A percentile compares a stretch with the other conserved stretches of the same genome.
Evolutionary conservation across 768 basidiomycete species (phyloP).

Genomic region (Termitomyces sp.): DNA sequence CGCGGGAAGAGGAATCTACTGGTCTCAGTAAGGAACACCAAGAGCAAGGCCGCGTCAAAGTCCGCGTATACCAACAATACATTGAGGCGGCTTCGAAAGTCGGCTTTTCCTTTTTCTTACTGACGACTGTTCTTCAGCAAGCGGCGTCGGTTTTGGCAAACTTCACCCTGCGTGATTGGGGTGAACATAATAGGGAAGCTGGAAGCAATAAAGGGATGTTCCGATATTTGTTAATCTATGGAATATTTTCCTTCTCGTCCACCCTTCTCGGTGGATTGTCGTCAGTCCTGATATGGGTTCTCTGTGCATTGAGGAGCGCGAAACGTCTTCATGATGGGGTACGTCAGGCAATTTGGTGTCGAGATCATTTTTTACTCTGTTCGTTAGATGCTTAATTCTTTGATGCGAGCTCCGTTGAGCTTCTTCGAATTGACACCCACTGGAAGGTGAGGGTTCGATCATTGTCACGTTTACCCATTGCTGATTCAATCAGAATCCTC

Average conservation of each 20-base stretch:
- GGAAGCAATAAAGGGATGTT: slow-evolving; percentile 55
- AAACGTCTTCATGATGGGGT: slow-evolving; percentile 74
- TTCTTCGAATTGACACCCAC: slow-evolving; percentile 91
- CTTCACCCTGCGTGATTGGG: slow-evolving; percentile 74
- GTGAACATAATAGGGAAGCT: slow-evolving; percentile 63
- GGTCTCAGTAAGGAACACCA: slow-evolving; percentile 64
- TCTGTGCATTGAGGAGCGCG: slow-evolving; percentile 71
- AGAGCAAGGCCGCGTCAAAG: slow-evolving; percentile 79
- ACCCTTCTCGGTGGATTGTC: slow-evolving; percentile 48
- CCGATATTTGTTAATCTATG: slow-evolving; percentile 61
- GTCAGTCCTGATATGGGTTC: slow-evolving; percentile 69
- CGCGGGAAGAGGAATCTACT: slow-evolving; percentile 32
- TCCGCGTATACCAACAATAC: slow-evolving; percentile 70
- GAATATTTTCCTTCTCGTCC: slow-evolving; percentile 57
- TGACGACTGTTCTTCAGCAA: slow-evolving; percentile 53
- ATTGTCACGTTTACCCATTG: background rate
- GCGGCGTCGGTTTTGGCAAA: slow-evolving; percentile 54
- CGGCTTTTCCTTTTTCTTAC: slow-evolving; percentile 63
- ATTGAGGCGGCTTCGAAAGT: slow-evolving; percentile 71
- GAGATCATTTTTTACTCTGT: background rate
- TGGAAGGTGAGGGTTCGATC: slow-evolving; percentile 52
- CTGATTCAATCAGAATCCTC: slow-evolving; percentile 50
- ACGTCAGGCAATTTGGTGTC: slow-evolving; percentile 17
- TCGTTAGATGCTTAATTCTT: slow-evolving; percentile 65
- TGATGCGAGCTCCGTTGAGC: slow-evolving; percentile 78